These are phyloP conservation scores for Schizonepeta tenuifolia DNA, from an alignment of 257 asterid species.

Conservation along the genomic window DNA sequence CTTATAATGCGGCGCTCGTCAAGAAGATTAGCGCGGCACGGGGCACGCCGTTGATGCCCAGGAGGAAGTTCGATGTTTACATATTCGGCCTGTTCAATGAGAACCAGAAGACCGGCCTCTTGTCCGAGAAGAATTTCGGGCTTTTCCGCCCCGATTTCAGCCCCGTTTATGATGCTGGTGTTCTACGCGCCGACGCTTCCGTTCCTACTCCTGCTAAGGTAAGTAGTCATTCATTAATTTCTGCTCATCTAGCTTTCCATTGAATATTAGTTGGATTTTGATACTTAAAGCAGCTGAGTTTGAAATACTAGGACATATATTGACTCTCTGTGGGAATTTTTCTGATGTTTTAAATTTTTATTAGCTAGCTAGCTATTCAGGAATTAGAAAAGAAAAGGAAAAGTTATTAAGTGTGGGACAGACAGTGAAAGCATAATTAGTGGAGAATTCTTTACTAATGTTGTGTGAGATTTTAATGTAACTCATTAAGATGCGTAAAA, in stretches of 20 bases:
- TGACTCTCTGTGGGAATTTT: no score
- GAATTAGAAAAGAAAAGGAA: background rate
- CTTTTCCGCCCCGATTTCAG: slow-evolving; percentile 75
- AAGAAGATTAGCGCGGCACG: slow-evolving; percentile 46
- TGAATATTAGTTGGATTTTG: background rate
- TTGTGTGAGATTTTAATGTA: background rate
- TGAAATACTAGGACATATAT: no score
- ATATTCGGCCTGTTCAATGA: slow-evolving; percentile 77
- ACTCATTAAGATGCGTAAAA: background rate
- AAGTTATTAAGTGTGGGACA: background rate
- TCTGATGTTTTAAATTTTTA: background rate
- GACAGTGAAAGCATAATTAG: background rate
- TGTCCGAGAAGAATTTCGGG: slow-evolving; percentile 81
- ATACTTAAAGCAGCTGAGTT: no score
- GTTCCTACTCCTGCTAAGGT: slow-evolving; percentile 41
- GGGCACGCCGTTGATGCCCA: slow-evolving; percentile 90
- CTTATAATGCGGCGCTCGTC: slow-evolving; percentile 72
- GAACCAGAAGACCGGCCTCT: slow-evolving; percentile 66
- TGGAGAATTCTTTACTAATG: background rate
- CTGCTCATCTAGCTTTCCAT: background rate
- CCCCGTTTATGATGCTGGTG: slow-evolving; percentile 67
- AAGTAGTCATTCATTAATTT: background rate
- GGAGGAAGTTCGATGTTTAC: slow-evolving; percentile 62
- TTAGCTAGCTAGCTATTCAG: background rate
- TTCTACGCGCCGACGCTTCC: slow-evolving; percentile 53